Evolutionary conservation across 805 yeast genomes (phyloP).

Genomic region (Yamadazyma ubonensis): DNA sequence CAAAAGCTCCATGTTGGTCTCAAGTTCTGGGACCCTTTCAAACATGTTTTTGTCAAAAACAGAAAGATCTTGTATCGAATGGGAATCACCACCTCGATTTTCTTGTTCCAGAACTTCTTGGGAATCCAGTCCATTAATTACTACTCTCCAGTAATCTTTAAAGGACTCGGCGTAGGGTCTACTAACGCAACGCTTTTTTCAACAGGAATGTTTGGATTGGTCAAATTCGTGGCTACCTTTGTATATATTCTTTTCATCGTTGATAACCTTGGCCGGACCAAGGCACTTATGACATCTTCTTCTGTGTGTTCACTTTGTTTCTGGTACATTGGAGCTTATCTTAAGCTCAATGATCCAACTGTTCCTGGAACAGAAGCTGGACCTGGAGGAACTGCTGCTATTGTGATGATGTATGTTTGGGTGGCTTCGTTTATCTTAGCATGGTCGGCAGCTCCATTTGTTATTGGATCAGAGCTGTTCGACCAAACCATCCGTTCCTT

Average conservation of each 20-base stretch:
- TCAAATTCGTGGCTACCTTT: slow-evolving; percentile 43
- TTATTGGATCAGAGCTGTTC: slow-evolving; percentile 46
- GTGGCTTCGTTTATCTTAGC: slow-evolving; percentile 42
- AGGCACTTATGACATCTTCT: slow-evolving; percentile 37
- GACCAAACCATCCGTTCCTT: slow-evolving; percentile 41
- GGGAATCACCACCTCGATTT: slow-evolving; percentile 34
- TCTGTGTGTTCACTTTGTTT: slow-evolving; percentile 43
- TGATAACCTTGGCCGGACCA: slow-evolving; percentile 46
- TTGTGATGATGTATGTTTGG: slow-evolving; percentile 47
- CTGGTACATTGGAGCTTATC: slow-evolving; percentile 49
- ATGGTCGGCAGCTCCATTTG: slow-evolving; percentile 50
- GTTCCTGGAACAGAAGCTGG: slow-evolving; percentile 11
- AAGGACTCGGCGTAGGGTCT: slow-evolving; percentile 48
- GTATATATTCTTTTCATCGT: slow-evolving; percentile 47
- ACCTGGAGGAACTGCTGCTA: slow-evolving; percentile 42
- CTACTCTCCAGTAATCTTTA: slow-evolving; percentile 51
- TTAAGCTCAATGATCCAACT: slow-evolving; percentile 37
- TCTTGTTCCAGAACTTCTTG: slow-evolving; percentile 44
- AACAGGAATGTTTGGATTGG: slow-evolving; percentile 53
- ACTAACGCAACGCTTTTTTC: slow-evolving; percentile 46
- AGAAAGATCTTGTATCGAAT: slow-evolving; percentile 33
- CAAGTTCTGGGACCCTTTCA: slow-evolving; percentile 41
- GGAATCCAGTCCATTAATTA: slow-evolving; percentile 53
- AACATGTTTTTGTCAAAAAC: slow-evolving; percentile 28
- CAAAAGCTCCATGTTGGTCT: slow-evolving; percentile 30